Evolutionary conservation across 2,329 filamentous ascomycete species (phyloP).

Genomic region (Tolypocladium ovalisporum): DNA sequence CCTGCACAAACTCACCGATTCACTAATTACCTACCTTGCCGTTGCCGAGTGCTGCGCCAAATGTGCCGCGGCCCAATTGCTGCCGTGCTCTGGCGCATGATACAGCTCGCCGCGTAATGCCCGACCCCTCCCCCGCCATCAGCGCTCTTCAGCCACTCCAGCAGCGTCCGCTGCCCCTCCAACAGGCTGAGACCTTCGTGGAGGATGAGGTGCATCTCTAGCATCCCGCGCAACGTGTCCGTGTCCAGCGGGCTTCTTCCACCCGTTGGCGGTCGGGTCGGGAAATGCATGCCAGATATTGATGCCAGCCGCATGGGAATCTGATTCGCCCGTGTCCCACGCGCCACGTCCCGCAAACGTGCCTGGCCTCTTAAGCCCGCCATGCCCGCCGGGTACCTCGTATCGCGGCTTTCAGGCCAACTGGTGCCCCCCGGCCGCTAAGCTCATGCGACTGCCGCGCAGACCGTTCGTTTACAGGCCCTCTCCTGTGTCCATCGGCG

Average conservation of each 20-base stretch:
- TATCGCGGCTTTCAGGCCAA: neutral
- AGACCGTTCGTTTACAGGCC: neutral
- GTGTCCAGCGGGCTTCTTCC: neutral
- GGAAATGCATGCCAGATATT: neutral
- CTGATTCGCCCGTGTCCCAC: neutral
- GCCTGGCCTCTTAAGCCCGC: neutral
- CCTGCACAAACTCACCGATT: too few relatives aligned
- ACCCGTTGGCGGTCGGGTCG: neutral
- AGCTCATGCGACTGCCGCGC: neutral
- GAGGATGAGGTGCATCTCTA: too few relatives aligned
- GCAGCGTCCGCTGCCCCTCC: neutral
- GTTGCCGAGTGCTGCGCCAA: too few relatives aligned
- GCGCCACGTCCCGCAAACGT: neutral
- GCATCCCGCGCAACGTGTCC: neutral
- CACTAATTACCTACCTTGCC: too few relatives aligned
- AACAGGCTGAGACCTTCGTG: too few relatives aligned
- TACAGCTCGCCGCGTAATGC: neutral
- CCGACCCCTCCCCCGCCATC: neutral
- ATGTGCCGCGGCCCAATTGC: too few relatives aligned
- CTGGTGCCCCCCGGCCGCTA: neutral
- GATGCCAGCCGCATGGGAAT: neutral
- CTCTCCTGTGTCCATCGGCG: slow-evolving; percentile 3
- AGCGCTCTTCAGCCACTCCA: neutral
- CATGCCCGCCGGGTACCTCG: neutral
- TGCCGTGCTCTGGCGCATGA: too few relatives aligned